Evolutionary conservation across 2,329 filamentous ascomycete species (phyloP).

Genomic region (Monosporascus sp.): DNA sequence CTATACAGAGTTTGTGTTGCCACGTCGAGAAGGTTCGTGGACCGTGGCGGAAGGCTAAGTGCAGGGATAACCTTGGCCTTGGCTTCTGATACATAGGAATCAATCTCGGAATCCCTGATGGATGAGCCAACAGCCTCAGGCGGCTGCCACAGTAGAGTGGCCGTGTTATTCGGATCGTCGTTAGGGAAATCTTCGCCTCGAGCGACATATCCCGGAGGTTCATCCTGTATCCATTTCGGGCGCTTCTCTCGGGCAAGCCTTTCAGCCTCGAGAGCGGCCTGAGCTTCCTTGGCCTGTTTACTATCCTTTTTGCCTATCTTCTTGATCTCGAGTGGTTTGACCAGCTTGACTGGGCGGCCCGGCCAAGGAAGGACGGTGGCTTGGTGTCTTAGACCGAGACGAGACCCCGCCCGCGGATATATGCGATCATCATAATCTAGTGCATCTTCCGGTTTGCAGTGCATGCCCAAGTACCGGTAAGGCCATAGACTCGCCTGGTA

Average conservation of each 20-base stretch:
- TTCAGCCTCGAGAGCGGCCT: slow-evolving; percentile 76
- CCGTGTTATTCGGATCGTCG: slow-evolving; percentile 69
- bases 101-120: slow-evolving; percentile 53
- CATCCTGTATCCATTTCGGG: slow-evolving; percentile 90
- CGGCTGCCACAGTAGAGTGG: slow-evolving; percentile 74
- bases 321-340: slow-evolving; percentile 82
- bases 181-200: slow-evolving; percentile 73
- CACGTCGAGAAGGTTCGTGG: slow-evolving; percentile 83
- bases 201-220: slow-evolving; percentile 76
- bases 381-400: slow-evolving; percentile 86
- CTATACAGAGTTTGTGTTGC: slow-evolving; percentile 69
- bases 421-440: slow-evolving; percentile 97
- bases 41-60: slow-evolving; percentile 67
- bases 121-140: slow-evolving; percentile 46
- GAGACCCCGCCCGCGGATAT: slow-evolving; percentile 90
- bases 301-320: slow-evolving; percentile 73
- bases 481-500: slow-evolving; percentile 94
- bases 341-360: slow-evolving; percentile 80
- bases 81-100: slow-evolving; percentile 70
- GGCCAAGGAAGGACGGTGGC: slow-evolving; percentile 81
- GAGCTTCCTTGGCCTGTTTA: slow-evolving; percentile 73
- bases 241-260: slow-evolving; percentile 73
- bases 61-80: slow-evolving; percentile 52
- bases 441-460: slow-evolving; percentile 91
- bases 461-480: slow-evolving; percentile 90